These are phyloP conservation scores for Apiospora rasikravindrae DNA, from an alignment of 2,329 filamentous ascomycete species.

Conservation along the genomic window DNA sequence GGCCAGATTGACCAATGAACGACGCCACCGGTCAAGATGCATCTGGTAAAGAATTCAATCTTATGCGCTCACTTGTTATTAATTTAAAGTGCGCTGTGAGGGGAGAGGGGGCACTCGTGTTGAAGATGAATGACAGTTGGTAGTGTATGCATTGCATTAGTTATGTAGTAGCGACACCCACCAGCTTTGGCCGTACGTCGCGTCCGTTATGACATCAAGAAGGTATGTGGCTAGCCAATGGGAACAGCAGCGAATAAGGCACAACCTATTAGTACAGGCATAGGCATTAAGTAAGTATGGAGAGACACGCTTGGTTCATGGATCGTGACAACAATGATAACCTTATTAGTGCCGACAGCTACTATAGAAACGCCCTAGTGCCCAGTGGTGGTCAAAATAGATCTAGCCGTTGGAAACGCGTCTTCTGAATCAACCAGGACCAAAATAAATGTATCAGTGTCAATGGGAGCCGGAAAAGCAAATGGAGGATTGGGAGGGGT, in stretches of 20 bases:
- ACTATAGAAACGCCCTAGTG: neutral
- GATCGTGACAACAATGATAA: neutral
- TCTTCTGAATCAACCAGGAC: neutral
- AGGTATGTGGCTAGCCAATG: neutral
- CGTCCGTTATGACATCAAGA: neutral
- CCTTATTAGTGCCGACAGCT: neutral
- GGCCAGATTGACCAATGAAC: neutral
- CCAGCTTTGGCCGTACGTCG: neutral
- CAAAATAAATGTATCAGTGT: neutral
- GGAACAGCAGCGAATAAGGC: neutral
- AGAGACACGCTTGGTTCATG: neutral
- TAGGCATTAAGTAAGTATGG: neutral
- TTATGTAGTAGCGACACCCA: neutral
- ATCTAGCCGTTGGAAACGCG: constrained; percentile 10
- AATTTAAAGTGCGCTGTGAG: neutral
- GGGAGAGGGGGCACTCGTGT: neutral
- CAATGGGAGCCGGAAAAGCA: neutral
- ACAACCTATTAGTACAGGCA: neutral
- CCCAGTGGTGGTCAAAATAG: neutral
- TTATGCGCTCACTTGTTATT: neutral
- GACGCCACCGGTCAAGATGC: neutral
- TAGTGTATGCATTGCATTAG: constrained; percentile 12
- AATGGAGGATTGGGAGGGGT: neutral
- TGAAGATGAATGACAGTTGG: neutral
- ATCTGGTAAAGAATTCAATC: neutral